Conservation (phyloP, 2,329 filamentous ascomycete species). For the Stemphylium vesicarium region DNA sequence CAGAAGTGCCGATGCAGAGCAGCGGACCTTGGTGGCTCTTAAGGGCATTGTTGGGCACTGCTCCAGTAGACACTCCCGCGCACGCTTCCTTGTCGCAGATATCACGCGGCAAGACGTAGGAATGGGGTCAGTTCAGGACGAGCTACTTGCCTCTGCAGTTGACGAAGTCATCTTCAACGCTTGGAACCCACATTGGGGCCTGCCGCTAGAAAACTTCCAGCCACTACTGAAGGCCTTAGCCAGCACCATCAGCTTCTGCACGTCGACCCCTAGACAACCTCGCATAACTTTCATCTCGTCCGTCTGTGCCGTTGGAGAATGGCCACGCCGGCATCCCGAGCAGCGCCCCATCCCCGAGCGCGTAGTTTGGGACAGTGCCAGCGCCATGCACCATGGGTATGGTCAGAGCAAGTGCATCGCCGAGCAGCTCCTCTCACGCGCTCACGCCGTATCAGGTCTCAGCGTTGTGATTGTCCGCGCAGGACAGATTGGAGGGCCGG, state of each 20-base stretch:
- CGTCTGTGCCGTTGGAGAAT: slow-evolving; percentile 21
- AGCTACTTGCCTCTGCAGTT: neutral
- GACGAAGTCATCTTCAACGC: neutral
- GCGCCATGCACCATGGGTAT: slow-evolving; percentile 45
- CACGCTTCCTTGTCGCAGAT: neutral
- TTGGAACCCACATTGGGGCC: neutral
- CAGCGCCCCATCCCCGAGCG: slow-evolving; percentile 15
- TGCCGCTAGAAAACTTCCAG: neutral
- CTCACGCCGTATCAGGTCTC: slow-evolving; percentile 7
- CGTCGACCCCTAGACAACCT: neutral
- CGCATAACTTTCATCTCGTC: slow-evolving; percentile 23
- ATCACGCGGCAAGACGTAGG: neutral
- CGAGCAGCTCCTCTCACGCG: slow-evolving; percentile 14
- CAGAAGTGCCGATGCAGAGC: neutral
- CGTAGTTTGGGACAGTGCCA: slow-evolving; percentile 28
- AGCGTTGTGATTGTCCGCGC: slow-evolving; percentile 16
- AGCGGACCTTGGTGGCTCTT: neutral
- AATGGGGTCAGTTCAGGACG: neutral
- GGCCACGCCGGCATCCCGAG: slow-evolving; percentile 6
- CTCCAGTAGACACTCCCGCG: neutral
- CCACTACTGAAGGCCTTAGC: neutral
- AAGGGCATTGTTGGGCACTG: neutral
- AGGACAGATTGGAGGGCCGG: slow-evolving; percentile 21
- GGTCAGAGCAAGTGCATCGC: slow-evolving; percentile 43
- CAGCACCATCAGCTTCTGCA: neutral